Conservation (phyloP, 352 stramenopile species). For the Globisporangium canariense region DNA sequence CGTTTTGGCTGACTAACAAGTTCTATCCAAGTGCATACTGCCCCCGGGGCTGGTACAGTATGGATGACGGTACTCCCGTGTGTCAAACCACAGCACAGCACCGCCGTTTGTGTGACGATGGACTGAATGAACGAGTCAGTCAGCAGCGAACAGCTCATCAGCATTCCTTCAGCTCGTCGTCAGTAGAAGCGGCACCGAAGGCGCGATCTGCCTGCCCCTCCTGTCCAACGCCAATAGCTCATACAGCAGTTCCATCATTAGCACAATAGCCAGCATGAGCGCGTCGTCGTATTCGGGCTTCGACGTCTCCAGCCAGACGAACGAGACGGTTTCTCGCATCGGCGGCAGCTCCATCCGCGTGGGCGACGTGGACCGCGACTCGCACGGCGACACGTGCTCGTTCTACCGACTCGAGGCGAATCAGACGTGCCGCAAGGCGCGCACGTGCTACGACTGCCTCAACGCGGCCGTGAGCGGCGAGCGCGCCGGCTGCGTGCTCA, state of each 20-base stretch:
- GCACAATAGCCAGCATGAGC: background rate
- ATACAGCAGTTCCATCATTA: background rate
- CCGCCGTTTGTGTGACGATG: background rate
- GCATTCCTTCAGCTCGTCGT: background rate
- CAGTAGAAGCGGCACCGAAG: background rate
- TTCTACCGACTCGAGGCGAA: slow-evolving; percentile 45
- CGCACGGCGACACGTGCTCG: slow-evolving; percentile 51
- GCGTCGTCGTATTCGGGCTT: slow-evolving; percentile 21
- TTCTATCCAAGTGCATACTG: background rate
- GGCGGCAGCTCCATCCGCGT: slow-evolving; percentile 19
- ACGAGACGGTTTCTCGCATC: background rate
- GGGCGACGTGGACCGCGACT: slow-evolving; percentile 37
- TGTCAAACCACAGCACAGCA: background rate
- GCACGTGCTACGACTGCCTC: slow-evolving; percentile 70
- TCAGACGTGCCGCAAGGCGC: slow-evolving; percentile 49
- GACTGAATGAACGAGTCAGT: background rate
- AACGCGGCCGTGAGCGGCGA: slow-evolving; percentile 37
- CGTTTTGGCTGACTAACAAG: background rate
- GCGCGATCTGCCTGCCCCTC: background rate
- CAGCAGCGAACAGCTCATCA: background rate
- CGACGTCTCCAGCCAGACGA: slow-evolving; percentile 10
- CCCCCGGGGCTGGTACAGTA: background rate
- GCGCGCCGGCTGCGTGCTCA: slow-evolving; percentile 46
- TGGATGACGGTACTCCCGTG: background rate
- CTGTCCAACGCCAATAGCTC: background rate